These are phyloP conservation scores for Potentilla sterilis DNA, from an alignment of 306 rosid genomes.

Conservation along the genomic window DNA sequence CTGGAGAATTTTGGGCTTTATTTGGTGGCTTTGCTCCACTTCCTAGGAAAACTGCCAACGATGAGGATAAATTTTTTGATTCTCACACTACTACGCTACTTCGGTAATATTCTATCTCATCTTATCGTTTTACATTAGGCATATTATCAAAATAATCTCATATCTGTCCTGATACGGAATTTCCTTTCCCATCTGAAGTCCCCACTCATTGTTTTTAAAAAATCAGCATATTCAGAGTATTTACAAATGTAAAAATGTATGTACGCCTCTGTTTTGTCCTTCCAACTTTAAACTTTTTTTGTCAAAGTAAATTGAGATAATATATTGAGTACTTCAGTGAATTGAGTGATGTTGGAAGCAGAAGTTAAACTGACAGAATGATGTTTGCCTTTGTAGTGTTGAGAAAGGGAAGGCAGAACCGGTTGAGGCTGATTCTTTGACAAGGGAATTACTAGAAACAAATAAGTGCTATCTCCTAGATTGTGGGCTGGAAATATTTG, in stretches of 20 bases:
- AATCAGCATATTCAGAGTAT: slow-evolving; percentile 10
- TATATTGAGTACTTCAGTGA: neutral
- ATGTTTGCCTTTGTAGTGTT: slow-evolving; percentile 48
- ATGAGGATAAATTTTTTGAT: slow-evolving; percentile 52
- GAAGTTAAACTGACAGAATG: slow-evolving; percentile 29
- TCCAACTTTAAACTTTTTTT: neutral
- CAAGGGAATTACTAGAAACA: slow-evolving; percentile 72
- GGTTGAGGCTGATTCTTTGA: slow-evolving; percentile 61
- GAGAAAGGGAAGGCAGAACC: slow-evolving; percentile 74
- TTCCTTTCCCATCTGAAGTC: neutral
- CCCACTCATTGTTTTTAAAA: slow-evolving; percentile 11
- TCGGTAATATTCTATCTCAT: slow-evolving; percentile 53
- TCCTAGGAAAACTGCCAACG: slow-evolving; percentile 68
- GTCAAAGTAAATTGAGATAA: neutral
- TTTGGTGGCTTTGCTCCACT: slow-evolving; percentile 99
- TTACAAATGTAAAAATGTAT: neutral
- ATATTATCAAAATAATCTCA: slow-evolving; percentile 6
- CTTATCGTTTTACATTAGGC: slow-evolving; percentile 18
- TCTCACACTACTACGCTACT: slow-evolving; percentile 67
- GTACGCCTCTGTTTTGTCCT: neutral
- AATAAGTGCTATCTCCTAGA: slow-evolving; percentile 81
- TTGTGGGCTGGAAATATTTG: slow-evolving; percentile 82
- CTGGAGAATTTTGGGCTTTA: slow-evolving; percentile 94
- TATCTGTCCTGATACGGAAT: neutral
- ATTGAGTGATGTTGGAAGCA: slow-evolving; percentile 17